Base-by-base conservation (phyloP, 108 stramenopile genomes). In the Stephanodiscus triporus region DNA sequence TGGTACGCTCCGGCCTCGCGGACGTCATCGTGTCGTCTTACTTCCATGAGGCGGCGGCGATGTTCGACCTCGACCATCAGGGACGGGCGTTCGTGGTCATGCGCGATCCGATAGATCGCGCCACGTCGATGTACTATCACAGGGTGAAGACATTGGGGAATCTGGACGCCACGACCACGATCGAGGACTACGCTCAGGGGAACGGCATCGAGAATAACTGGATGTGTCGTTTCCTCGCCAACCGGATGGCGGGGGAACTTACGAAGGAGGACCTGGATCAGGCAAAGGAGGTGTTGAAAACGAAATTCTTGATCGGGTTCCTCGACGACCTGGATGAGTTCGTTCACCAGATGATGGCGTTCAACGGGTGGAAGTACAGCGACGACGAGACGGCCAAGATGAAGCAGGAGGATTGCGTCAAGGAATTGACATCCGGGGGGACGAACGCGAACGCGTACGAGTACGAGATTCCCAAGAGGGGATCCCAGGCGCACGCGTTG, bases 191-290 rank as follows among this genome's bases (percentile, higher is more conserved):
- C 45, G 85, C 76, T 4, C 69, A 71, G 63, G 79, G 85, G n/a
- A 73, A 83, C 53, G 82, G 82, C 20, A 80, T 83, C 58, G 85
- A 86, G 70, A 76, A 84, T 47, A 86, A 86, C 40, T 86, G 85
- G 85, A 73, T 86, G 76, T 54, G 54, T 19, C 36, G 83, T 16
- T 84, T 81, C 51, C 47, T 86, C n/a, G 70, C 78, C 11, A 72
- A 81, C 60, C 43, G 58, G 0, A 84, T 84, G 85, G 61, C 75
- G 48, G 85, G 85, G 29, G 82, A 81, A 38, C 47, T 86, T n/a
- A 86, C 75, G 37, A 81, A 81, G 40, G 57, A 75, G 2, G 75
- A 84, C 68, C 55, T 86, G 57, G 83, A 84, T 19, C 66, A 66
- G 40, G 85, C 85, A 2, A 78, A 84, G 60, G 65, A 78, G 36